These are phyloP conservation scores for Prunus davidiana DNA, from an alignment of 306 rosid genomes.

Conservation along the genomic window DNA sequence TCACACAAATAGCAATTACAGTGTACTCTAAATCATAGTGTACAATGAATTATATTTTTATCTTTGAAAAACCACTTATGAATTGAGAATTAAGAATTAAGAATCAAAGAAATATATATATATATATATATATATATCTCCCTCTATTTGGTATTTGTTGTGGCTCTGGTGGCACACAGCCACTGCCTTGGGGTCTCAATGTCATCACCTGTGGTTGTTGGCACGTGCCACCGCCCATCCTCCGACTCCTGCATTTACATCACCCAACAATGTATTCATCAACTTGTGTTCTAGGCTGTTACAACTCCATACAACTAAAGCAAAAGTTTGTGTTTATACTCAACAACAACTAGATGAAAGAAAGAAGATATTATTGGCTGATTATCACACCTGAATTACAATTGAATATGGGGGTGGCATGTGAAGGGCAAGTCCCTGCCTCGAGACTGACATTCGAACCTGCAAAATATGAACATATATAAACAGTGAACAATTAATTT, in stretches of 20 bases:
- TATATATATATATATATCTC: background rate
- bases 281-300: background rate
- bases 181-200: slow-evolving; percentile 70
- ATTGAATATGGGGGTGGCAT: slow-evolving; percentile 82
- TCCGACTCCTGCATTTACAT: slow-evolving; percentile 63
- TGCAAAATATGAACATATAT: slow-evolving; percentile 34
- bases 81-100: background rate
- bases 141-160: slow-evolving; percentile 12
- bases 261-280: slow-evolving; percentile 9
- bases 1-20: background rate
- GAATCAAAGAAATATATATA: background rate
- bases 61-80: background rate
- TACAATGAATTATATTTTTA: background rate
- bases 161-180: slow-evolving; percentile 74
- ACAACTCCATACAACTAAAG: background rate
- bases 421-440: slow-evolving; percentile 36
- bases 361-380: background rate
- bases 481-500: background rate
- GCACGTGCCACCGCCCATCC: slow-evolving; percentile 81
- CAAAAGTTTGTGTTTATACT: background rate
- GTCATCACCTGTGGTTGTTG: slow-evolving; percentile 66
- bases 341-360: background rate
- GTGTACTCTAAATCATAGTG: background rate
- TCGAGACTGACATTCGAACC: slow-evolving; percentile 61
- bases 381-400: slow-evolving; percentile 72